A percentile compares a stretch with the other conserved stretches of the same genome.
Conservation (phyloP, 129 eudicot genomes). For the Ambrosia trifida region DNA sequence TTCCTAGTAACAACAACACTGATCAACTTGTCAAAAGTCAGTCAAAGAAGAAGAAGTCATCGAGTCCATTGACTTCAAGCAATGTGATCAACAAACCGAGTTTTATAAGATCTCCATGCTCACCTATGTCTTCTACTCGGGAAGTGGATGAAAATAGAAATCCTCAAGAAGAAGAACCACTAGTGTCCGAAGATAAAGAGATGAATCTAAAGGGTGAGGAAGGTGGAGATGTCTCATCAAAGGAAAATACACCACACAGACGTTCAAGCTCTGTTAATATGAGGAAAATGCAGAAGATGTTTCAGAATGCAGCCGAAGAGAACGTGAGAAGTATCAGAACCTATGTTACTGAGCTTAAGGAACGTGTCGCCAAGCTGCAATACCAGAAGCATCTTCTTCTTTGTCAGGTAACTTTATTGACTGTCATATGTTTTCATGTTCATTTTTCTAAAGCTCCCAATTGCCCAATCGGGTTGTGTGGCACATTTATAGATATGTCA, state of each 20-base stretch:
- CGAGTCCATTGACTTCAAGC: slow-evolving; percentile 70
- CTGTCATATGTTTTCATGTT: neutral
- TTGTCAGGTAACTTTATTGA: slow-evolving; percentile 65
- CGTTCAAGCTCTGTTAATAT: slow-evolving; percentile 96
- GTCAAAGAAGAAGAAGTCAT: slow-evolving; percentile 65
- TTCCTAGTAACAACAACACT: slow-evolving; percentile 50
- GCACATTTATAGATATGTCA: neutral
- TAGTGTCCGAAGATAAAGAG: slow-evolving; percentile 52
- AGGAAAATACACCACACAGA: slow-evolving; percentile 86
- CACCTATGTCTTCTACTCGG: slow-evolving; percentile 68
- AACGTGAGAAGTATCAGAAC: slow-evolving; percentile 87
- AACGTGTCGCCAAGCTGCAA: slow-evolving; percentile 97
- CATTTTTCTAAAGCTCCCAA: neutral
- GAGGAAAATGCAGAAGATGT: slow-evolving; percentile 97
- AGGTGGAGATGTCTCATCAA: slow-evolving; percentile 75
- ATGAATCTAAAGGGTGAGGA: slow-evolving; percentile 57
- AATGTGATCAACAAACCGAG: slow-evolving; percentile 55
- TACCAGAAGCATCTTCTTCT: slow-evolving; percentile 96
- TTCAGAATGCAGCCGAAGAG: slow-evolving; percentile 97
- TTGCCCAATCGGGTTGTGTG: neutral
- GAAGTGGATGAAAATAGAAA: slow-evolving; percentile 82
- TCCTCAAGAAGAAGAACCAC: slow-evolving; percentile 54
- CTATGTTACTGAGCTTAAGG: slow-evolving; percentile 92
- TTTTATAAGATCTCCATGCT: slow-evolving; percentile 81
- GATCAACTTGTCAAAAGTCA: slow-evolving; percentile 46